Evolutionary conservation across 352 stramenopile species (phyloP), one percentile per base, ranked within the genome.

Genomic region (Phytophthora nicotianae): DNA sequence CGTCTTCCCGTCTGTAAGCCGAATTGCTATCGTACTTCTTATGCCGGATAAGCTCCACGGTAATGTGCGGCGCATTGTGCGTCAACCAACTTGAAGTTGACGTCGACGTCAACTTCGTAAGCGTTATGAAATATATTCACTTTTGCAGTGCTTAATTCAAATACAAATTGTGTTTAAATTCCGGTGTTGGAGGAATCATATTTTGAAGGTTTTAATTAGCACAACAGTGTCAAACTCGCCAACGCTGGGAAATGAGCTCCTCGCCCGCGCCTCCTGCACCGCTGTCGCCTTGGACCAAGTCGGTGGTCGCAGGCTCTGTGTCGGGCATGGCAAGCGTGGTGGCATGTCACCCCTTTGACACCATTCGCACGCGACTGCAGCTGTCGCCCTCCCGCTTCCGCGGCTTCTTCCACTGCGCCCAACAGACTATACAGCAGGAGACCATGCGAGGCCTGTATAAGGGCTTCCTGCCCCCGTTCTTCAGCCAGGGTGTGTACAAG

Each of bases 401-500:
- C 35, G 80, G 81, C 35, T 83, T 89, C 58, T 70, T 84, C 55
- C 61, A 88, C 60, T 91, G 83, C 73, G 78, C 75, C 6, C 24
- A 65, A 23, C 74, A 86, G 65, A 96, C 86, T 14, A 38, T 94
- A 10, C 62, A 70, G 37, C 71, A 72, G 27, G 87, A 96, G 69
- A 80, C 82, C 6, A 54, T 86, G 38, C 69, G 62, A 20, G 87
- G 78, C 42, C 67, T 96, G 41, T 96, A 94, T 74, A 93, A 93
- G 52, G 87, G 87, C 32, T 92, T 96, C 40, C 70, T 92, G 46
- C 82, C 83, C n/a, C 87, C 87, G 4, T 93, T 96, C 66, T 91
- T 91, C 64, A 91, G 83, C 47, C 87, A 96, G 61, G 87, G 82
- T 1, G 73, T 96, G 46, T 96, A 96, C 82, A 96, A 96, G 65